Evolutionary conservation across 768 basidiomycete genomes (phyloP).

Genomic region (Krasilnikovozyma curviuscula): DNA sequence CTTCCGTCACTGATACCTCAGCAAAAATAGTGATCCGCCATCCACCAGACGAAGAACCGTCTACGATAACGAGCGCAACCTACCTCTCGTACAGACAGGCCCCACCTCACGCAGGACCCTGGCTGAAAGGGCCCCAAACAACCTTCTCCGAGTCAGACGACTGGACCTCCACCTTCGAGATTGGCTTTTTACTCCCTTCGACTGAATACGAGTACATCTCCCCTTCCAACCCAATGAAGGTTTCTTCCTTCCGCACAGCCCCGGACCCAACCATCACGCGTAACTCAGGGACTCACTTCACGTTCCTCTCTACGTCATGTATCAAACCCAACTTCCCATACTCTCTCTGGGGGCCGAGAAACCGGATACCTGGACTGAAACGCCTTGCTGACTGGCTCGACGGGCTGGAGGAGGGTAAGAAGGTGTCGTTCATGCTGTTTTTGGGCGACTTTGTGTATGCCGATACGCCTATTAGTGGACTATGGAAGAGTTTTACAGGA

Average conservation of each 20-base stretch:
- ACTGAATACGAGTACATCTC: constrained; percentile 27
- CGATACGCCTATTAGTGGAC: constrained; percentile 46
- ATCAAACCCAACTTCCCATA: constrained; percentile 48
- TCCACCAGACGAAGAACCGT: constrained; percentile 25
- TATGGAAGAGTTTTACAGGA: constrained; percentile 33
- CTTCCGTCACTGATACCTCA: constrained; percentile 45
- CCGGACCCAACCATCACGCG: constrained; percentile 44
- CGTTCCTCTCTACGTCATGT: constrained; percentile 51
- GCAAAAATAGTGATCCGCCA: constrained; percentile 47
- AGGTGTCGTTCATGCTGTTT: constrained; percentile 40
- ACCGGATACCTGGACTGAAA: constrained; percentile 45
- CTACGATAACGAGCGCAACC: background rate
- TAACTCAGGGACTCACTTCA: constrained; percentile 36
- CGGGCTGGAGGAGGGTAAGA: constrained; percentile 6
- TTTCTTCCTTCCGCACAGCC: constrained; percentile 50
- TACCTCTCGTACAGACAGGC: background rate
- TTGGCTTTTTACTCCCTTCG: background rate
- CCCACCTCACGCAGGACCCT: background rate
- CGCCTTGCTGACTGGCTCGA: constrained; percentile 34
- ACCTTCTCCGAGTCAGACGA: background rate
- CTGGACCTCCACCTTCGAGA: background rate
- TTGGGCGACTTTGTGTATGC: constrained; percentile 61
- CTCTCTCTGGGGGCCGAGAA: constrained; percentile 33
- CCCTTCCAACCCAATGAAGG: constrained; percentile 35
- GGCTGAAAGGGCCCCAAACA: background rate